Base-by-base conservation (phyloP, 768 basidiomycete species). In the Lactarius sp. region DNA sequence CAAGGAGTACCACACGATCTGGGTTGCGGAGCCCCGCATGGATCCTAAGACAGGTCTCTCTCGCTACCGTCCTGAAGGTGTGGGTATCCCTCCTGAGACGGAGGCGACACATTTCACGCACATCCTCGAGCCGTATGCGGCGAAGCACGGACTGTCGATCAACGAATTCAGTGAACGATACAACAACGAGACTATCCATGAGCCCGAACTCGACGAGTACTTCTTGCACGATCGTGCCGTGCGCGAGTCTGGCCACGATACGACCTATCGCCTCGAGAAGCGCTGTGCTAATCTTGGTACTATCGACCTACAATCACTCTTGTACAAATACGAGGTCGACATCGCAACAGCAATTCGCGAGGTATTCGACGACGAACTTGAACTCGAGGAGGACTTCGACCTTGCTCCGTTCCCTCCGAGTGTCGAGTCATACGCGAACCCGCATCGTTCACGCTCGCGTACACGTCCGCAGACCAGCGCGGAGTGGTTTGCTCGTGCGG, bases 1-100 rank as follows among this genome's bases (percentile, higher is more conserved):
- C 79, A 97, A 98, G 77, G 96, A 99, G 73, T 99, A 99, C 73
- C 96, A n/a, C n/a, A n/a, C n/a, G n/a, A n/a, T n/a, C n/a, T n/a
- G n/a, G n/a, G n/a, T n/a, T n/a, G n/a, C n/a, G 2, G 87, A 90
- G 71, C 97, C 96, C 33, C 89, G 97, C 27, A 88, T 98, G 69
- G 95, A 99, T 74, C 87, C 88, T 51, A 91, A 90, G 76, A 94
- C 94, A 16, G 96, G 97, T 31, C 83, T 99, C 16, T 97, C 95
- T 0, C 86, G 97, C 53, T 99, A 87, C 76, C 87, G 95, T 34
- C 96, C 96, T 9, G 92, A 89, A 65, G 97, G 97, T 14, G 72
- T 93, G 10, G 97, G 97, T 34, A 97, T 99, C 62, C 97, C 96
- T 13, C 97, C 97, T 0, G 97, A 99, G 78, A 99, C 97, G 0